Evolutionary conservation across 176 grass and related monocot species (phyloP), one percentile per base, ranked within the genome.

Genomic region (Canna indica): DNA sequence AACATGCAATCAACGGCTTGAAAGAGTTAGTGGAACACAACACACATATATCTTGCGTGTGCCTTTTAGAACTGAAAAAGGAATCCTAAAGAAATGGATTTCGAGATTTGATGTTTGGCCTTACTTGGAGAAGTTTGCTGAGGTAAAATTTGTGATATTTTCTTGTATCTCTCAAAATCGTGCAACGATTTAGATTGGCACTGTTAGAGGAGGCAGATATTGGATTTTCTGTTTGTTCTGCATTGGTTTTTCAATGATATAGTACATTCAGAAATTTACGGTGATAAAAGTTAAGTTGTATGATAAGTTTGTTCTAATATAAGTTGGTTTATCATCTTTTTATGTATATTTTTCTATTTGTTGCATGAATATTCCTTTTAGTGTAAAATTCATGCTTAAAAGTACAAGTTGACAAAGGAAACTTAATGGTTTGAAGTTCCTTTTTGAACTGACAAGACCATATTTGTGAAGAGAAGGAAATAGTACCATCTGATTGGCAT

Each of bases 101-200:
- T 97, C 93, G 56, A 86, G 86, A 78, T 97, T 97, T 77, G 93
- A 97, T 81, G 86, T 97, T 14, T 92, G 93, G 88, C 93, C 93
- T 59, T 97, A 92, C 73, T 63, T 90, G 77, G 88, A 97, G 54
- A 82, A 59, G 64, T 97, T 92, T 79, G 34, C 88, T 32, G 84
- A 92, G 93, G 93, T 87, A 56, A 20, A 28, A 18, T 44, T 9
- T 38, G 5, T 11, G 42, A 34, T 13, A 26, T 15, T 53, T 38
- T 31, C 35, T 64, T 52, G n/a, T n/a, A n/a, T 50, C 46, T 28
- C 34, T 56, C 36, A 56, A 54, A 29, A 13, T 20, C 24, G 60
- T 33, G 54, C 44, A 20, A 69, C 76, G 36, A 47, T 50, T 59
- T 39, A 24, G 29, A 72, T 62, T 27, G 66, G 44, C 39, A 56